Conservation (phyloP, 345 rosid genomes). For the Odontarrhena argentea region DNA sequence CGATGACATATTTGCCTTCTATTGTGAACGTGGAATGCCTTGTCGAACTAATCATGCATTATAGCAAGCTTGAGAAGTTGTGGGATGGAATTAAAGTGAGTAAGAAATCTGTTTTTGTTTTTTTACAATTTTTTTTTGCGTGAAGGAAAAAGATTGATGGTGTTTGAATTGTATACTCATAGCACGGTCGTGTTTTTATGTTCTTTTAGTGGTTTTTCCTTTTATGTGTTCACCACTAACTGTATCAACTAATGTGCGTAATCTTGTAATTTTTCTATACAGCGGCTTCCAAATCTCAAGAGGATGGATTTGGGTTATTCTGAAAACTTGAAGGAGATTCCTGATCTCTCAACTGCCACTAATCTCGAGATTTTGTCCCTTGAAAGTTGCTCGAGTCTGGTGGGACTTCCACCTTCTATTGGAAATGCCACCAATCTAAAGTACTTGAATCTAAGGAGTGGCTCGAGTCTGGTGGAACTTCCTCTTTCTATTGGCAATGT, state of each 20-base stretch:
- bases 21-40: not conserved
- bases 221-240: too few relatives aligned
- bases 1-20: slow-evolving; percentile 2
- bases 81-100: slow-evolving; percentile 17
- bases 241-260: too few relatives aligned
- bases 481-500: not conserved
- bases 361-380: too few relatives aligned
- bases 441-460: not conserved
- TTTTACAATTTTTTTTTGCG: not conserved
- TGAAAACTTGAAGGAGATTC: not conserved
- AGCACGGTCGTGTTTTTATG: too few relatives aligned
- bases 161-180: too few relatives aligned
- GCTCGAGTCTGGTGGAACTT: not conserved
- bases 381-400: too few relatives aligned
- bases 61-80: slow-evolving; percentile 2
- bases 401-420: too few relatives aligned
- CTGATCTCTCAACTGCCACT: slow-evolving; percentile 21
- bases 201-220: too few relatives aligned
- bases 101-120: not conserved
- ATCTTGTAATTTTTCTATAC: not conserved
- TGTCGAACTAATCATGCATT: not conserved
- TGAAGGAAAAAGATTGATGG: too few relatives aligned
- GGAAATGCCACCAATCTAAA: too few relatives aligned
- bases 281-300: slow-evolving; percentile 11
- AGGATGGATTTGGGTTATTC: not conserved